Evolutionary conservation across 768 basidiomycete species (phyloP).

Genomic region (Stropharia rugosoannulata): DNA sequence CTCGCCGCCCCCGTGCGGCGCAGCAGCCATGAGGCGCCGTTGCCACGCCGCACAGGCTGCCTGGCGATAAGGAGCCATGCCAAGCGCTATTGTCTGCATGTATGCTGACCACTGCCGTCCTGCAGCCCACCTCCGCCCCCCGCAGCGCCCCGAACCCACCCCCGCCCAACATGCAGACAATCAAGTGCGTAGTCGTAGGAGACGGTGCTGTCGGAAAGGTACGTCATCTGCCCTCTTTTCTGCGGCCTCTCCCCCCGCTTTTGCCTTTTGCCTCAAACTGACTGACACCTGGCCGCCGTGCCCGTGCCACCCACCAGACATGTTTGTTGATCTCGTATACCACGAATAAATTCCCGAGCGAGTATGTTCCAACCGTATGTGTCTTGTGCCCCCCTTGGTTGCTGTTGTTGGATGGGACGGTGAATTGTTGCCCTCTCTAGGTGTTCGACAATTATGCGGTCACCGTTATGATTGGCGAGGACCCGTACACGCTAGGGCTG

Average conservation of each 20-base stretch:
- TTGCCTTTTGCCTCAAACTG: too few species aligned
- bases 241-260: not conserved
- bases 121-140: too few species aligned
- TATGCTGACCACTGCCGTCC: conserved; percentile 16
- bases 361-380: conserved; percentile 96
- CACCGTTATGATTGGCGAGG: conserved; percentile 99
- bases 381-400: conserved; percentile 22
- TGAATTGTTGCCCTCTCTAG: conserved; percentile 36
- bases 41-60: conserved; percentile 30
- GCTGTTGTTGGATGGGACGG: conserved; percentile 14
- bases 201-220: conserved; percentile 99
- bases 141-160: too few species aligned
- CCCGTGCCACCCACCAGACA: conserved; percentile 42
- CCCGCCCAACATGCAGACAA: conserved; percentile 77
- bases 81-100: not conserved
- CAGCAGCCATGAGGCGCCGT: conserved; percentile 41
- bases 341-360: conserved; percentile 97
- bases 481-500: conserved; percentile 96
- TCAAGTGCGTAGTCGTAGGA: conserved; percentile 96
- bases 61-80: conserved; percentile 15
- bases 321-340: conserved; percentile 97
- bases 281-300: not conserved
- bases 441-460: conserved; percentile 98
- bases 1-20: conserved; percentile 6
- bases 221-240: conserved; percentile 27